Evolutionary conservation across 768 basidiomycete genomes (phyloP).

Genomic region (Dentipellis fragilis): DNA sequence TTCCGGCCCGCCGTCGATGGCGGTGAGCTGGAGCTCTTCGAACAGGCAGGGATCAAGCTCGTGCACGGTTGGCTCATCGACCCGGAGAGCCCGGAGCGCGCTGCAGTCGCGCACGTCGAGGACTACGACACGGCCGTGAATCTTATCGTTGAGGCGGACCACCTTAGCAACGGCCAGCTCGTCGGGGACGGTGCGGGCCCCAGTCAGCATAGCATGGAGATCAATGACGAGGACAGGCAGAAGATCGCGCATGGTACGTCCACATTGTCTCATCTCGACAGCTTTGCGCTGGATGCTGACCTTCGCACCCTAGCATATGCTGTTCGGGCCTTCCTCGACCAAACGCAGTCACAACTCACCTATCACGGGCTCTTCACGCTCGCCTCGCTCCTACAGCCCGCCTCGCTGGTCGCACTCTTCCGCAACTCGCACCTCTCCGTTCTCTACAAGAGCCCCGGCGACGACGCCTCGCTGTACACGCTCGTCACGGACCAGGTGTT

Average conservation of each 20-base stretch:
- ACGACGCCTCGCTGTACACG: conserved; percentile 46
- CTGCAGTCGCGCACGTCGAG: conserved; percentile 37
- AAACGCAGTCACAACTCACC: conserved; percentile 73
- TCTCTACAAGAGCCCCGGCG: conserved; percentile 46
- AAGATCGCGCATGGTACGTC: conserved; percentile 65
- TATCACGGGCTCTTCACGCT: conserved; percentile 83
- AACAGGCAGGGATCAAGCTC: conserved; percentile 70
- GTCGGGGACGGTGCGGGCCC: conserved; percentile 30
- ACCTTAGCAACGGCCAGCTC: conserved; percentile 53
- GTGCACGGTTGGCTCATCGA: conserved; percentile 89
- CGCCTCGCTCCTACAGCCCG: conserved; percentile 21
- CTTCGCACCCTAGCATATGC: conserved; percentile 42
- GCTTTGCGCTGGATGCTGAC: background rate
- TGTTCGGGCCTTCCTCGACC: conserved; percentile 59
- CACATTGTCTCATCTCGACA: too few relatives aligned
- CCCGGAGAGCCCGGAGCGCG: conserved; percentile 49
- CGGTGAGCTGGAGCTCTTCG: conserved; percentile 78
- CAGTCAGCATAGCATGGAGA: conserved; percentile 6
- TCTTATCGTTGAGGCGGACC: conserved; percentile 72
- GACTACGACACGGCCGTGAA: conserved; percentile 73
- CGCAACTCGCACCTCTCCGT: conserved; percentile 87
- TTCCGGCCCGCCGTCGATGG: conserved; percentile 56
- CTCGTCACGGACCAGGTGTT: conserved; percentile 85
- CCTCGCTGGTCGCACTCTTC: conserved; percentile 71
- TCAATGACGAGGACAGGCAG: conserved; percentile 41